These are phyloP conservation scores for Salix viminalis DNA, from an alignment of 345 rosid species.

Conservation along the genomic window DNA sequence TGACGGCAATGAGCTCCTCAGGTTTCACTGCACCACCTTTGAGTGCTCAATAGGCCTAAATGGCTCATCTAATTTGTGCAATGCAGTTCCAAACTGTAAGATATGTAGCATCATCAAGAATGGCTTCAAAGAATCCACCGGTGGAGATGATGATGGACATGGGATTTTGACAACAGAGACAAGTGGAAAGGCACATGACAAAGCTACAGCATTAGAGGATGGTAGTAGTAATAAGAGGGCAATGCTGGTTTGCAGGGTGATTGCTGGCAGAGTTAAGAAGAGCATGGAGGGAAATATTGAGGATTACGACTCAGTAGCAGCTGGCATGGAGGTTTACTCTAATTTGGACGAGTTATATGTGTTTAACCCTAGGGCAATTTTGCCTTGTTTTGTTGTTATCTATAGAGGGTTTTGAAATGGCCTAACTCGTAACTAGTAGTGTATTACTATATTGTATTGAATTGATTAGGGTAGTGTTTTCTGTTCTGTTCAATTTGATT, in stretches of 20 bases:
- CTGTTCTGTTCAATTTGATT: constrained; percentile 6
- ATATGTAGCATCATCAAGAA: constrained; percentile 59
- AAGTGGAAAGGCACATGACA: constrained; percentile 72
- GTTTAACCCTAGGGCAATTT: constrained; percentile 57
- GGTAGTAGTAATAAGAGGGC: constrained; percentile 41
- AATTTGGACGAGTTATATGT: constrained; percentile 64
- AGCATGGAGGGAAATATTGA: constrained; percentile 36
- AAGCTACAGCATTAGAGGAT: constrained; percentile 21
- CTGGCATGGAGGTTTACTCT: constrained; percentile 49
- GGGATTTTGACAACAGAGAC: constrained; percentile 75
- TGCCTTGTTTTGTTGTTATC: constrained; percentile 83
- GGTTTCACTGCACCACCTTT: constrained; percentile 61
- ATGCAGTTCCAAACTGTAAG: constrained; percentile 43
- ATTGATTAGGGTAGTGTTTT: neutral
- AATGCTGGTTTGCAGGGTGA: constrained; percentile 77
- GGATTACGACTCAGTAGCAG: constrained; percentile 60
- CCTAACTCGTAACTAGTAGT: neutral
- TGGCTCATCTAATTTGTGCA: constrained; percentile 64
- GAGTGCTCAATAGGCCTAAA: constrained; percentile 57
- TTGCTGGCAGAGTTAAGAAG: constrained; percentile 72
- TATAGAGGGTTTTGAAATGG: constrained; percentile 40
- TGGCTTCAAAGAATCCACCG: constrained; percentile 43
- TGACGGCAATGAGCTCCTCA: constrained; percentile 76
- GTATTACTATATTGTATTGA: neutral
- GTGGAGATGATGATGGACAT: constrained; percentile 4